Conservation (phyloP, 106 monocot species). For the Iris macrosiphon region DNA sequence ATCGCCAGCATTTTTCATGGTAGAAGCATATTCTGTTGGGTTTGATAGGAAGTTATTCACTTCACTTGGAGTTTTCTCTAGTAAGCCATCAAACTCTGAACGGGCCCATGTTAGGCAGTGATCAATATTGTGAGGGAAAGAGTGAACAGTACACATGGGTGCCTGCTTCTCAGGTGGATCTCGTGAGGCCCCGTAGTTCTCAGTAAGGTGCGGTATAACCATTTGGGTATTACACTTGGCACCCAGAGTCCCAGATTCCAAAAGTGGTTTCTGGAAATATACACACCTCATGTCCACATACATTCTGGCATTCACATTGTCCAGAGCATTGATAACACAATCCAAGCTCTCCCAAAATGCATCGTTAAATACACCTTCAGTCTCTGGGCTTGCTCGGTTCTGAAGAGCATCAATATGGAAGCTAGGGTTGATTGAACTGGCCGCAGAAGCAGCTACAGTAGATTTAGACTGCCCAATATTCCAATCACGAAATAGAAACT, state of each 20-base stretch:
- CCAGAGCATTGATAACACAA: constrained; percentile 71
- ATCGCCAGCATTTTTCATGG: constrained; percentile 65
- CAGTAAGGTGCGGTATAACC: constrained; percentile 93
- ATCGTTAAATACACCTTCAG: constrained; percentile 72
- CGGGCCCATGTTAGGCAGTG: constrained; percentile 93
- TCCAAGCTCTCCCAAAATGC: constrained; percentile 59
- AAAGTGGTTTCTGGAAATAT: constrained; percentile 87
- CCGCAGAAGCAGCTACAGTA: constrained; percentile 64
- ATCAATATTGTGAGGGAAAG: constrained; percentile 95
- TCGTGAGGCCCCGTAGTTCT: constrained; percentile 89
- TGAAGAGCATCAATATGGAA: constrained; percentile 70
- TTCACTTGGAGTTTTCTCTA: constrained; percentile 81
- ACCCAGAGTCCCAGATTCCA: constrained; percentile 94
- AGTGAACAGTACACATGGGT: constrained; percentile 95
- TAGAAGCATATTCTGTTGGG: constrained; percentile 45
- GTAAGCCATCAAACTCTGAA: constrained; percentile 75
- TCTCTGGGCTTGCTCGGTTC: constrained; percentile 76
- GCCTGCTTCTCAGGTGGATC: constrained; percentile 91
- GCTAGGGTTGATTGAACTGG: constrained; percentile 40
- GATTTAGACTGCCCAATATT: constrained; percentile 88
- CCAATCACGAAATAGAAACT: constrained; percentile 84
- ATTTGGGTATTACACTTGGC: constrained; percentile 92
- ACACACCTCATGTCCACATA: constrained; percentile 75
- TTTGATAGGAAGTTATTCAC: constrained; percentile 71
- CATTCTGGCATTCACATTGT: constrained; percentile 78